phyloP scores from a whole-genome alignment of 164 flowering plant genomes.

The Nelumbo lutea region DNA sequence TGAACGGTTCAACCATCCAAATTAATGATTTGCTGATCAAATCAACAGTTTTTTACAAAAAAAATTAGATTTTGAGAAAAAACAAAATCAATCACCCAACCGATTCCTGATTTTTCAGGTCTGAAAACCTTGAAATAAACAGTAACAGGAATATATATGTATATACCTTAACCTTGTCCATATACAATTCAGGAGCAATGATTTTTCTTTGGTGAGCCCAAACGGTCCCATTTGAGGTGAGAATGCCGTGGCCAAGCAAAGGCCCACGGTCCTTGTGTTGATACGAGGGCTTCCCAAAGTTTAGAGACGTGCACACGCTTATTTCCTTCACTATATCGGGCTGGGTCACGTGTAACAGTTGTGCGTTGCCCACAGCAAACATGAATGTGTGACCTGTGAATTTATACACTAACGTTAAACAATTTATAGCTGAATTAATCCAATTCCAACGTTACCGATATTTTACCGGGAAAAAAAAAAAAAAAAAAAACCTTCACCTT shows the following conservation, averaged over 20 bases:
- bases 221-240: slow-evolving; percentile 31
- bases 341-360: slow-evolving; percentile 17
- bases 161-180: slow-evolving; percentile 43
- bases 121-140: not conserved
- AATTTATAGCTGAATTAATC: no score
- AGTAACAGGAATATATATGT: not conserved
- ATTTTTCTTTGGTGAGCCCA: slow-evolving; percentile 54
- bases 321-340: slow-evolving; percentile 39
- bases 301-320: slow-evolving; percentile 22
- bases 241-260: slow-evolving; percentile 40
- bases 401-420: no score
- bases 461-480: no score
- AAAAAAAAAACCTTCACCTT: no score
- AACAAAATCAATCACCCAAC: no score
- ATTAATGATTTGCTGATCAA: no score
- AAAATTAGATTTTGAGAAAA: no score
- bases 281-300: slow-evolving; percentile 38
- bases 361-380: slow-evolving; percentile 32
- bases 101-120: no score
- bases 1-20: no score
- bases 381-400: slow-evolving; percentile 24
- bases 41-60: no score
- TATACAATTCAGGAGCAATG: slow-evolving; percentile 36
- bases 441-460: no score
- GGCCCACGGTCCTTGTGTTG: slow-evolving; percentile 20